Conservation (phyloP, 495 filamentous ascomycete genomes). For the Aspergillus leporis region DNA sequence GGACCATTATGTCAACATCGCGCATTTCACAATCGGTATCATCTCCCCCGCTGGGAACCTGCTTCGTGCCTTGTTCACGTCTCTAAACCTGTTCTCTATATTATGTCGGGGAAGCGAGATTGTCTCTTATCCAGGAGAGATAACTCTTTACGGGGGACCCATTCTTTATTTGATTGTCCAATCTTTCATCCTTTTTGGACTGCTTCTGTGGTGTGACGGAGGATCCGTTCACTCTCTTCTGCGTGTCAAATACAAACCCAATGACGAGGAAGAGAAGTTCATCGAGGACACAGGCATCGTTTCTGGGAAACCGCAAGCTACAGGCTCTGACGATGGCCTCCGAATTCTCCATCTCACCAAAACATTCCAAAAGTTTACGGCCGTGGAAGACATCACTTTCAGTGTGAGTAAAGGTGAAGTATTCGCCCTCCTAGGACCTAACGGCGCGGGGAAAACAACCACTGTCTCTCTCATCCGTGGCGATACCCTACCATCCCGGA, state of each 20-base stretch:
- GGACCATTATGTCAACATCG: constrained; percentile 57
- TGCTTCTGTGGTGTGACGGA: constrained; percentile 72
- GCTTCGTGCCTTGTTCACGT: constrained; percentile 66
- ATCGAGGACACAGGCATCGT: constrained; percentile 47
- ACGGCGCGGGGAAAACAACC: constrained; percentile 86
- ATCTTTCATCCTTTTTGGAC: constrained; percentile 60
- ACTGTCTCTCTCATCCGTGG: constrained; percentile 83
- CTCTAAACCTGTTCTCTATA: constrained; percentile 75
- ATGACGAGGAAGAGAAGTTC: constrained; percentile 47
- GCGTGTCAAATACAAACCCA: constrained; percentile 26
- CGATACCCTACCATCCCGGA: constrained; percentile 66
- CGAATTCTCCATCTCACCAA: constrained; percentile 76
- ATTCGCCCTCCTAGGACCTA: constrained; percentile 84
- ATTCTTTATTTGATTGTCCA: constrained; percentile 77
- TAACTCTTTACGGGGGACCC: constrained; percentile 74
- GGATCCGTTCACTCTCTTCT: constrained; percentile 55
- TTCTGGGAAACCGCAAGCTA: constrained; percentile 48
- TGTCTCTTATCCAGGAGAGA: constrained; percentile 66
- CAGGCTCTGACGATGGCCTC: constrained; percentile 61
- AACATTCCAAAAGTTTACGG: constrained; percentile 64
- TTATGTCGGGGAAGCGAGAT: constrained; percentile 62
- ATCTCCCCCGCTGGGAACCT: constrained; percentile 71
- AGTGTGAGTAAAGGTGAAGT: constrained; percentile 74
- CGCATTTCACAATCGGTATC: constrained; percentile 66
- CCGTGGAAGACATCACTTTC: constrained; percentile 82